Base-by-base conservation (phyloP, 2,329 filamentous ascomycete genomes). In the Diaporthe citri region DNA sequence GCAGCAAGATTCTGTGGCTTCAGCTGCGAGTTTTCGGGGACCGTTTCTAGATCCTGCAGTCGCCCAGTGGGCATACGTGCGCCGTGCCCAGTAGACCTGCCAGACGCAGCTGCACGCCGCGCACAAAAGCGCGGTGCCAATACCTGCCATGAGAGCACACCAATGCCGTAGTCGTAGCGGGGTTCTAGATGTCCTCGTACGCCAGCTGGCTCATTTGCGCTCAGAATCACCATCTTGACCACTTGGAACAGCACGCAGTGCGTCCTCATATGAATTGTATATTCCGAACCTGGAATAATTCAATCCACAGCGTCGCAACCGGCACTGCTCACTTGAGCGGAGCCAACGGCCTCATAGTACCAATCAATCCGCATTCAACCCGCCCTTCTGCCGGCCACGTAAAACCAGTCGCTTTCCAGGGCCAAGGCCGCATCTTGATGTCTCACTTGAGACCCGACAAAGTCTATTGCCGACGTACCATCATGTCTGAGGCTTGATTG, bases 31-130 rank as follows among this genome's bases (percentile, higher is more conserved):
- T 52, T 22, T 51, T 28, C 46, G 46, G 46, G 34, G 31, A 20
- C 34, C 31, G 12, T 52, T 67, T 39, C 12, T 25, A 51, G 64
- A 39, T 52, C n/a, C 46, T 69, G 64, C 64, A 69, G 64, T 34
- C 64, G n/a, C n/a, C n/a, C n/a, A n/a, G n/a, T 69, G 64, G 48
- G 64, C 64, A 31, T 69, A 55, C 48, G 64, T 69, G 48, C 48
- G 64, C 64, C 64, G 34, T 69, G 64, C n/a, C 64, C n/a, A 52
- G n/a, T n/a, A 55, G 64, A 69, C 55, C 64, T 69, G 12, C 48
- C 28, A 52, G 22, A 52, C 64, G 46, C n/a, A 52, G 64, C 64
- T 67, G 64, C 64, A 67, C 43, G 64, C 64, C 46, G 43, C 46
- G 64, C 46, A 67, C 46, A 39, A 36, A 39, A 25, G 64, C 46